Percentiles rank a stretch among this genome's conserved stretches.
phyloP scores from a whole-genome alignment of 2,329 filamentous ascomycete genomes.

The Exutisphaerella laricina region DNA sequence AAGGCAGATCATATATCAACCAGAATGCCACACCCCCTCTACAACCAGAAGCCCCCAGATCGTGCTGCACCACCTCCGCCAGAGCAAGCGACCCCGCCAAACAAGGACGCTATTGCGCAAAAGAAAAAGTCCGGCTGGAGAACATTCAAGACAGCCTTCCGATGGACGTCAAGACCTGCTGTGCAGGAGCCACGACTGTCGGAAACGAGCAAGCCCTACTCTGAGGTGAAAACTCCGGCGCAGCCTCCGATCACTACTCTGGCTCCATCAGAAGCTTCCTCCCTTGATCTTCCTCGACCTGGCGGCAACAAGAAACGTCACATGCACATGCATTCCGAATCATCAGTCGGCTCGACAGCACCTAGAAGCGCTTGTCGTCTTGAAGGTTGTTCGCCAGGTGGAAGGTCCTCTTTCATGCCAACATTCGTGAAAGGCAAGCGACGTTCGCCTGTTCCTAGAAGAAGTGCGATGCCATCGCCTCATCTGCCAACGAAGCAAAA shows the following conservation, averaged over 20 bases:
- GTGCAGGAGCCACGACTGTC: background rate
- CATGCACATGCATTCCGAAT: constrained; percentile 1
- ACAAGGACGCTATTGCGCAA: constrained; percentile 6
- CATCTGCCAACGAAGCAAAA: constrained; percentile 1
- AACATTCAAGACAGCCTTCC: constrained; percentile 25
- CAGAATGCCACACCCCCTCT: constrained; percentile 7
- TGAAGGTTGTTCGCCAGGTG: background rate
- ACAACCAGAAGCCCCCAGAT: too few relatives aligned
- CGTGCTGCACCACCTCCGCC: constrained; percentile 5
- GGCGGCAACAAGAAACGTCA: constrained; percentile 1
- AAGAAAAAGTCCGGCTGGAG: constrained; percentile 31
- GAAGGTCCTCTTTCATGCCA: constrained; percentile 6
- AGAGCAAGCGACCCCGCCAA: background rate
- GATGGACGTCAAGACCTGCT: constrained; percentile 16
- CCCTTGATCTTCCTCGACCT: constrained; percentile 4
- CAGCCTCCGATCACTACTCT: constrained; percentile 1
- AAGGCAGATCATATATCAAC: constrained; percentile 19
- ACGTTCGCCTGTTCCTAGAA: background rate
- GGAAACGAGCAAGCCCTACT: constrained; percentile 1
- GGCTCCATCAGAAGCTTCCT: constrained; percentile 5
- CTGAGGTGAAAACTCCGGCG: constrained; percentile 1
- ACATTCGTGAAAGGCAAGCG: constrained; percentile 2
- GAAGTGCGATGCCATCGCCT: constrained; percentile 2
- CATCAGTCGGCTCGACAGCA: background rate
- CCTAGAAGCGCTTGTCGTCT: background rate